Base-by-base conservation (phyloP, 495 filamentous ascomycete species). In the Podospora didyma region DNA sequence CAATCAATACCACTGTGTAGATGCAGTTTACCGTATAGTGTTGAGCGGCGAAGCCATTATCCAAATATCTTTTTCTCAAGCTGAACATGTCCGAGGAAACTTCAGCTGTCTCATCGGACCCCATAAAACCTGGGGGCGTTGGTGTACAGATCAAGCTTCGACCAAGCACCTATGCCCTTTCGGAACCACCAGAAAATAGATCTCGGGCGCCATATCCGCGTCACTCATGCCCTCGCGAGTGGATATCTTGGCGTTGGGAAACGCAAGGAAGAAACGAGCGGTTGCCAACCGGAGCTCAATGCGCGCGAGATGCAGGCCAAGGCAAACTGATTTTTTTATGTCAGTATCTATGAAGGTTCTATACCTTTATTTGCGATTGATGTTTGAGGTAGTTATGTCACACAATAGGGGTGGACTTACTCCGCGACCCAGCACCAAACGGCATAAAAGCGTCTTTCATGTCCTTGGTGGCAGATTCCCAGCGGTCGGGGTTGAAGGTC, bases 361-460 rank as follows among this genome's bases (percentile, higher is more conserved):
- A n/a, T n/a, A n/a, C n/a, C n/a, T n/a, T n/a, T n/a, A n/a, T 26
- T n/a, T 17, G 7, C 19, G 34, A 12, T 46, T 69, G 68, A 56
- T 53, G 73, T 73, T 65, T 37, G 75, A 69, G 19, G 68, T 71
- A 41, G 19, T n/a, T n/a, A n/a, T n/a, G n/a, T n/a, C n/a, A n/a
- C n/a, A n/a, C n/a, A n/a, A n/a, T n/a, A 16, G 28, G 7, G 26
- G 12, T 5, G 5, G 24, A 61, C 62, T 46, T 23, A 69, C 66
- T 57, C 56, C 67, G 49, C 7, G 62, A 56, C 6, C 80, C 82
- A 19, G 69, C 79, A 1, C 82, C 80, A 60, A 81, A 85, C 0
- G 80, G 70, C 51, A 82, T 61, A 14, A 77, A 80, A 5, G 72
- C 68, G 31, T 81, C 72, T 51, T 79, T 82, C 78, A 83, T 82